Base-by-base conservation (phyloP, 2,329 filamentous ascomycete genomes). In the Tolypocladium amazonense region DNA sequence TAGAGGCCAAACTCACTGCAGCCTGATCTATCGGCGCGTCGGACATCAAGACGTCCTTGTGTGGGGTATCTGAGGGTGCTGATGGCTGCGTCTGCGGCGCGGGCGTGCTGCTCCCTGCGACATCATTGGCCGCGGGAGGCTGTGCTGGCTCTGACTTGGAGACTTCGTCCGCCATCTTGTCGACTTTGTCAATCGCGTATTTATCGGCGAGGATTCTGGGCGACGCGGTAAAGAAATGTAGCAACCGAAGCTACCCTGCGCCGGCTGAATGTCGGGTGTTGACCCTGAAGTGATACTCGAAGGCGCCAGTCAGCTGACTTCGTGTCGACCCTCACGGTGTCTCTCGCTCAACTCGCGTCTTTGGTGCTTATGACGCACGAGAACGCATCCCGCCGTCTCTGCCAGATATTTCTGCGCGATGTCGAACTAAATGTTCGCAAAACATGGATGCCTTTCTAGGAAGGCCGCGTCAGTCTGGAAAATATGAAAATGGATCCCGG, bases 1-100 rank as follows among this genome's bases (percentile, higher is more conserved):
- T 27, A 2, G 25, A 37, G 27, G 18, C 5, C 4, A 15, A 5
- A 38, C 52, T 56, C 72, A 79, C 76, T 37, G 72, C 70, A 63
- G 73, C 70, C 57, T 76, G 74, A 33, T 79, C 77, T 33, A 65
- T 63, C 50, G 72, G 70, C 39, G 69, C 75, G 65, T 80, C 78
- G 12, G 71, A 68, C 78, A 80, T 80, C 2, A 73, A 63, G 41
- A 77, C 63, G 61, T 80, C 78, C 62, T 70, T 74, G 33, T 67
- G 67, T 20, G 67, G 63, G 37, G 66, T 66, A 38, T 67, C 68
- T 45, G 63, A 53, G 57, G 62, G 37, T 8, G 41, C 45, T 43
- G 58, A 37, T 20, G 59, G 61, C 27, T 58, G 61, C n/a, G 59
- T 56, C 47, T 63, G 62, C 53, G 25, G 58, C 33, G 57, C 62